Conservation (phyloP, 2,329 filamentous ascomycete species). For the Nemania diffusa region DNA sequence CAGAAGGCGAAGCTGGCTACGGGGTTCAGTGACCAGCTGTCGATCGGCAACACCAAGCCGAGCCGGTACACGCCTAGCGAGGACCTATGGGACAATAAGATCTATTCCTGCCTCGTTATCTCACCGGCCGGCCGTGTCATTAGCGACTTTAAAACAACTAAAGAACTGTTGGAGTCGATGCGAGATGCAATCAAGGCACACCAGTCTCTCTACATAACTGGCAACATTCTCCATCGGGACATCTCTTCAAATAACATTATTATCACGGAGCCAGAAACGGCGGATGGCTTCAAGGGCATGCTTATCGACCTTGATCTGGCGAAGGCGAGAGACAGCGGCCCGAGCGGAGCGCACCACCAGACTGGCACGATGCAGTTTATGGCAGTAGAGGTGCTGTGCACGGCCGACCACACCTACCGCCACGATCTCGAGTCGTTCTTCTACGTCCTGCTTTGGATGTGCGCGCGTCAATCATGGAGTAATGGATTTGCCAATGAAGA, state of each 20-base stretch:
- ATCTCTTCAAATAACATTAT: conserved; percentile 37
- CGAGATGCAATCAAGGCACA: conserved; percentile 34
- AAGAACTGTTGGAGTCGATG: conserved; percentile 32
- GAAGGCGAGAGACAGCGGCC: conserved; percentile 6
- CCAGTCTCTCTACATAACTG: conserved; percentile 30
- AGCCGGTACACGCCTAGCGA: conserved; percentile 3
- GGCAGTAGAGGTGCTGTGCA: conserved; percentile 29
- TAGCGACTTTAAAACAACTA: conserved; percentile 8
- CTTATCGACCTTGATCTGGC: conserved; percentile 38
- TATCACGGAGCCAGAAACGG: conserved; percentile 23
- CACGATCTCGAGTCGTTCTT: no score
- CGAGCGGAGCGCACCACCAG: neutral
- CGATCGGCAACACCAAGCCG: neutral
- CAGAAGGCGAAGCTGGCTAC: conserved; percentile 7
- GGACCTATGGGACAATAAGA: conserved; percentile 10
- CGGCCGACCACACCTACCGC: conserved; percentile 22
- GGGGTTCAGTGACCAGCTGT: neutral
- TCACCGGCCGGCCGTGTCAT: conserved; percentile 21
- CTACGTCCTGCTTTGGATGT: conserved; percentile 33
- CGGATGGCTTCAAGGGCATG: conserved; percentile 27
- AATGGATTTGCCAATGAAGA: conserved; percentile 14
- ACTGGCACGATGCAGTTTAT: conserved; percentile 29
- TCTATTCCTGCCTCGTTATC: conserved; percentile 20
- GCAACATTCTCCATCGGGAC: conserved; percentile 36
- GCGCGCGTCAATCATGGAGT: conserved; percentile 23